Evolutionary conservation across 2,329 filamentous ascomycete species (phyloP).

Genomic region (Fusarium staphyleae): DNA sequence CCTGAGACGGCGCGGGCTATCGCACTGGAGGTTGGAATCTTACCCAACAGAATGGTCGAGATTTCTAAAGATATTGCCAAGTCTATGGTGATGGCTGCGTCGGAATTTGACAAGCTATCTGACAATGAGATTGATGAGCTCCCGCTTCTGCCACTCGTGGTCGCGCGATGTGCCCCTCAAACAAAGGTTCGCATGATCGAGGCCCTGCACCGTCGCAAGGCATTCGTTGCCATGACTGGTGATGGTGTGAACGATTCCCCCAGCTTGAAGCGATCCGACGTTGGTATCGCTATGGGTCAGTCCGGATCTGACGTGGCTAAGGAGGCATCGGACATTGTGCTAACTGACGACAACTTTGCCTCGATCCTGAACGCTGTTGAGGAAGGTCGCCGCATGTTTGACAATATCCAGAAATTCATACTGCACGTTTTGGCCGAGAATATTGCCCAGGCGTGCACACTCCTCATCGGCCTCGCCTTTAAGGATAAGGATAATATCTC

Average conservation of each 20-base stretch:
- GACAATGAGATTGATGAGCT: slow-evolving; percentile 70
- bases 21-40: slow-evolving; percentile 68
- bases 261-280: slow-evolving; percentile 71
- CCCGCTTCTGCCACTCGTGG: slow-evolving; percentile 69
- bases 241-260: slow-evolving; percentile 77
- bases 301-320: slow-evolving; percentile 75
- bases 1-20: slow-evolving; percentile 70
- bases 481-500: slow-evolving; percentile 69
- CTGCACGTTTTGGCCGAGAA: slow-evolving; percentile 73
- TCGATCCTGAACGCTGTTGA: slow-evolving; percentile 75
- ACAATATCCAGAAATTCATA: slow-evolving; percentile 78
- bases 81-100: slow-evolving; percentile 70
- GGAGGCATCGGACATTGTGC: slow-evolving; percentile 70
- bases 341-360: slow-evolving; percentile 77
- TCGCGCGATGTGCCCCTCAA: slow-evolving; percentile 72
- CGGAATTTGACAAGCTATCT: slow-evolving; percentile 71
- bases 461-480: slow-evolving; percentile 74
- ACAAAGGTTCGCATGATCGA: slow-evolving; percentile 81
- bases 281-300: slow-evolving; percentile 75
- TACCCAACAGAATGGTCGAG: slow-evolving; percentile 58
- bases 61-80: slow-evolving; percentile 62
- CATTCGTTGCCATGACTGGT: slow-evolving; percentile 75
- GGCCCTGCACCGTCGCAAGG: slow-evolving; percentile 69
- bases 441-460: slow-evolving; percentile 71
- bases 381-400: slow-evolving; percentile 74